A percentile compares a stretch with the other conserved stretches of the same genome.
Evolutionary conservation across 2,329 filamentous ascomycete species (phyloP).

Genomic region (Sclerotiophoma versabilis): DNA sequence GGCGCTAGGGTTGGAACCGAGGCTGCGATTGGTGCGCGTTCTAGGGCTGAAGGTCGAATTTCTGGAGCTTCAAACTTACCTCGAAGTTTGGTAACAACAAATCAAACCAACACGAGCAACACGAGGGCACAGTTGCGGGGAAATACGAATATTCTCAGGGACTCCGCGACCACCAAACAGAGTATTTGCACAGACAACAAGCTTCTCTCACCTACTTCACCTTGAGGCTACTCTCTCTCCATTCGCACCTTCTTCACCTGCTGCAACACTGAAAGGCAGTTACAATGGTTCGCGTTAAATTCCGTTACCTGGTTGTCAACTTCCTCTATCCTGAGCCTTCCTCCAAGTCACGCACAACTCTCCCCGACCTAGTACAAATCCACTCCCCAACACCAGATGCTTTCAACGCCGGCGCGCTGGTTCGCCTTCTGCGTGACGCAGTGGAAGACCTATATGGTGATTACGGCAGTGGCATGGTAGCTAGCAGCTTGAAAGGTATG

Average conservation of each 20-base stretch:
- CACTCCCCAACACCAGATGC: conserved; percentile 79
- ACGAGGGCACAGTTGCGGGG: not conserved
- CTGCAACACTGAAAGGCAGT: not conserved
- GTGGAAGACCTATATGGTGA: conserved; percentile 67
- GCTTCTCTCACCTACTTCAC: not conserved
- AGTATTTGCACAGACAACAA: not conserved
- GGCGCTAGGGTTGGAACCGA: conserved; percentile 17
- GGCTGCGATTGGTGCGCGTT: conserved; percentile 11
- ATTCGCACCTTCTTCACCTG: not conserved
- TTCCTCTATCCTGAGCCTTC: conserved; percentile 79
- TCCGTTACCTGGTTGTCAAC: conserved; percentile 93
- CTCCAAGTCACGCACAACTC: conserved; percentile 46
- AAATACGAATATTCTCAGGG: not conserved
- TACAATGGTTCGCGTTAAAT: conserved; percentile 91
- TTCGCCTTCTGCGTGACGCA: conserved; percentile 65
- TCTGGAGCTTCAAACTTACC: conserved; percentile 1
- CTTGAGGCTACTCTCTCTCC: too few species aligned
- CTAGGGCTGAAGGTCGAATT: conserved; percentile 12
- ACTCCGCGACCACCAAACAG: not conserved
- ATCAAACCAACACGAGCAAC: not conserved
- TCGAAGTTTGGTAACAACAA: not conserved
- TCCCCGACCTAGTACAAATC: conserved; percentile 71
- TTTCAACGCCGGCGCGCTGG: conserved; percentile 70
- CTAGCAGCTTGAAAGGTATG: conserved; percentile 72
- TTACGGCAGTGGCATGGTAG: conserved; percentile 79